Evolutionary conservation across 1,139 yeast species (phyloP).

Genomic region (Suhomyces wounanorum): DNA sequence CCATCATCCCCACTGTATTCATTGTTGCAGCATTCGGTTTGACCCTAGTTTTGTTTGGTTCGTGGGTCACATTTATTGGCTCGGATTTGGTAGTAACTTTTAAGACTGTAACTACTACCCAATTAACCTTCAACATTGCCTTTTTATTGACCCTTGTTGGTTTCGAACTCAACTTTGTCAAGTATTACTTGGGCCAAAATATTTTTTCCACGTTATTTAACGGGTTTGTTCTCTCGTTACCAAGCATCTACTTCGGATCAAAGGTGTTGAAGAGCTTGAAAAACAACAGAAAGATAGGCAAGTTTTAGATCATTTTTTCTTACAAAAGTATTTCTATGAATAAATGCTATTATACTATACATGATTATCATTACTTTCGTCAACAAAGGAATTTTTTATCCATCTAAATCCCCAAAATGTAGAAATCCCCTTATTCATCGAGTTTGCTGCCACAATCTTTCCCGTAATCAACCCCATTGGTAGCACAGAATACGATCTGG

Average conservation of each 20-base stretch:
- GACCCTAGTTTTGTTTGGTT: constrained; percentile 44
- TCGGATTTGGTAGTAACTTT: constrained; percentile 43
- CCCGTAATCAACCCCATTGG: constrained; percentile 91
- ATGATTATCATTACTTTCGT: constrained; percentile 14
- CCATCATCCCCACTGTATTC: constrained; percentile 57
- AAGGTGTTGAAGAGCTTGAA: constrained; percentile 51
- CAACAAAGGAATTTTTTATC: constrained; percentile 46
- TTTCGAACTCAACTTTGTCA: constrained; percentile 63
- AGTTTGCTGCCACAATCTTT: constrained; percentile 71
- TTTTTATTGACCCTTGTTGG: constrained; percentile 58
- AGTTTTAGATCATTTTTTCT: constrained; percentile 15
- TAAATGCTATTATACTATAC: constrained; percentile 4
- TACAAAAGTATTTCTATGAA: background rate
- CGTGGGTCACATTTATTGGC: constrained; percentile 53
- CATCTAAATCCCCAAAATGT: constrained; percentile 53
- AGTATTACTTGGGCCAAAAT: constrained; percentile 69
- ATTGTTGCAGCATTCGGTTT: constrained; percentile 44
- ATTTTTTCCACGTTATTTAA: constrained; percentile 70
- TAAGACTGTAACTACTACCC: constrained; percentile 29
- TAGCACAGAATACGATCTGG: constrained; percentile 81
- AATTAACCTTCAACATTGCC: constrained; percentile 39
- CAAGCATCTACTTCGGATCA: constrained; percentile 69
- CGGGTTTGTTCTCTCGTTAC: constrained; percentile 51
- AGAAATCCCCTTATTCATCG: constrained; percentile 37
- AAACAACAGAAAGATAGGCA: constrained; percentile 36